phyloP scores from a whole-genome alignment of 768 basidiomycete genomes.

The Jaapia argillacea region DNA sequence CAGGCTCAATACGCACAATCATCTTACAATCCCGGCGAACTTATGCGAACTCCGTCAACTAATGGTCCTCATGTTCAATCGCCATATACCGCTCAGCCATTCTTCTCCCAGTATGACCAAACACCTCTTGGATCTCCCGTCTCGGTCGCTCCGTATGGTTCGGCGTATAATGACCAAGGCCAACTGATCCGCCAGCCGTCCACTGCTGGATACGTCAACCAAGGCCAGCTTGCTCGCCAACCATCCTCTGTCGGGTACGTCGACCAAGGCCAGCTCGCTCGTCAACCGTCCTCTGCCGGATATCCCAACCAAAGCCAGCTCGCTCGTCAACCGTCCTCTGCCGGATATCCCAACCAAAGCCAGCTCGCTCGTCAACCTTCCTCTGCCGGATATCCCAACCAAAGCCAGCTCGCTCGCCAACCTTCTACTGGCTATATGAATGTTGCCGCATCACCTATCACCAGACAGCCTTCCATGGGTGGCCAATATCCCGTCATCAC shows the following conservation, averaged over 20 bases:
- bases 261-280: no score
- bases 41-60: slow-evolving; percentile 17
- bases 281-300: no score
- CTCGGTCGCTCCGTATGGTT: slow-evolving; percentile 15
- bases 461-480: slow-evolving; percentile 2
- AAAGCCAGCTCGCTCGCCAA: slow-evolving; percentile 9
- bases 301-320: neutral
- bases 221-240: neutral
- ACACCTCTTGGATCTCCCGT: slow-evolving; percentile 25
- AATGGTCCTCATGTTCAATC: slow-evolving; percentile 13
- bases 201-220: neutral
- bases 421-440: slow-evolving; percentile 15
- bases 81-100: slow-evolving; percentile 25
- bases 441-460: slow-evolving; percentile 9
- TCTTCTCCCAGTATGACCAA: slow-evolving; percentile 28
- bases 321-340: neutral
- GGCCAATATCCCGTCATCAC: neutral
- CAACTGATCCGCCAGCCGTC: slow-evolving; percentile 8
- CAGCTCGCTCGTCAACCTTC: slow-evolving; percentile 4
- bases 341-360: neutral
- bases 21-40: slow-evolving; percentile 27
- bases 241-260: no score
- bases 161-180: slow-evolving; percentile 18
- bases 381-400: slow-evolving; percentile 9
- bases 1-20: slow-evolving; percentile 12